Evolutionary conservation across 2,329 filamentous ascomycete species (phyloP).

Genomic region (Apiospora aurea): DNA sequence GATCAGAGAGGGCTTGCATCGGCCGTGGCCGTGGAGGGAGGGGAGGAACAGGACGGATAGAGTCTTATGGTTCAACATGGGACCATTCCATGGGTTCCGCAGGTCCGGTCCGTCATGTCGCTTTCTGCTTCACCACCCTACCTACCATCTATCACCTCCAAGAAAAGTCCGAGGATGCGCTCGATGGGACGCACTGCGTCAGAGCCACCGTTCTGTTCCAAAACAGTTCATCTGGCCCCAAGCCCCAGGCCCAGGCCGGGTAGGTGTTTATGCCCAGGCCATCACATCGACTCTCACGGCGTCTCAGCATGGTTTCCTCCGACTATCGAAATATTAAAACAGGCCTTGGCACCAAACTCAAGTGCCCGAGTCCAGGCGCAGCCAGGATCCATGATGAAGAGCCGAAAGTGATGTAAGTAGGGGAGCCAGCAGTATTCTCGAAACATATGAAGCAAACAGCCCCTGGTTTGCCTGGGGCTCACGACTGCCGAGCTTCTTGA

Average conservation of each 20-base stretch:
- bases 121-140: background rate
- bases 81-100: constrained; percentile 18
- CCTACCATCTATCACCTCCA: constrained; percentile 4
- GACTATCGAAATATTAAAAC: constrained; percentile 8
- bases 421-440: background rate
- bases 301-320: constrained; percentile 19
- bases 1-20: background rate
- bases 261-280: constrained; percentile 1
- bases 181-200: constrained; percentile 17
- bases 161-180: background rate
- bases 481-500: constrained; percentile 6
- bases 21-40: background rate
- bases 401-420: background rate
- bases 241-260: background rate
- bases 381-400: background rate
- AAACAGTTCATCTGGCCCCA: constrained; percentile 9
- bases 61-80: constrained; percentile 18
- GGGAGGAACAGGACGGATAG: background rate
- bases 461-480: background rate
- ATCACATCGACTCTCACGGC: background rate
- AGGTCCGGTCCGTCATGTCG: constrained; percentile 4
- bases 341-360: background rate
- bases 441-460: constrained; percentile 17
- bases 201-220: constrained; percentile 15
- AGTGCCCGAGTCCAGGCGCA: background rate